Evolutionary conservation across 257 asterid genomes (phyloP), one percentile per base, ranked within the genome.

Genomic region (Euphrasia confusa): DNA sequence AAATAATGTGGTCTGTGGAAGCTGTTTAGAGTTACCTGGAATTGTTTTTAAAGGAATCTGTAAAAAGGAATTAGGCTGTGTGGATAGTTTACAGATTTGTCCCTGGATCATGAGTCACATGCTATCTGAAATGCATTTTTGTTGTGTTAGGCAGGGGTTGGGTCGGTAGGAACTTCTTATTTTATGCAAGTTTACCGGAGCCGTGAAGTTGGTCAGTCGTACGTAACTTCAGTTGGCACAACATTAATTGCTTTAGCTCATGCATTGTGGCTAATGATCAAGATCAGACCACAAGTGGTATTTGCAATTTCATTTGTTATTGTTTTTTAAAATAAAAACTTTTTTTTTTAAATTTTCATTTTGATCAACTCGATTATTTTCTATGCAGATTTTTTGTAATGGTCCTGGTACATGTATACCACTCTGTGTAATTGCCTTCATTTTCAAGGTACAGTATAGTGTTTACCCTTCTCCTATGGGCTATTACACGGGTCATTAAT

Each of bases 391-490:
- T 72, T 73, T 89, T 50, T 89, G 97, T 81, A 92, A 88, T 69
- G 97, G 98, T 24, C 98, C 98, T 61, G 98, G 98, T 62, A 92
- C 98, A 5, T 89, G 98, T 70, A 68, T 89, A 63, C 98, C 95
- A 0, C 79, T 92, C 15, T 87, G 95, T 68, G 80, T 55, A 39
- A 86, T 86, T 59, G 88, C 94, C 35, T 84, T 86, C 67, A 5
- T 81, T 61, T 84, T 88, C 75, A 88, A 92, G 97, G 97, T 90
- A 24, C 11, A 15, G 1, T 49, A 24, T 10, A 15, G 1, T 49
- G 17, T 49, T 49, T 15, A n/a, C 17, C 54, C 18, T 49, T 13
- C 14, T 49, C 54, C 9, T 14, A 4, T n/a, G 54, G 24, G 18
- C 54, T 15, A 47, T 49, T 49, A n/a, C 10, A 1, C 17, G 3